phyloP scores from a whole-genome alignment of 306 rosid species.

The Casuarina cunninghamiana region DNA sequence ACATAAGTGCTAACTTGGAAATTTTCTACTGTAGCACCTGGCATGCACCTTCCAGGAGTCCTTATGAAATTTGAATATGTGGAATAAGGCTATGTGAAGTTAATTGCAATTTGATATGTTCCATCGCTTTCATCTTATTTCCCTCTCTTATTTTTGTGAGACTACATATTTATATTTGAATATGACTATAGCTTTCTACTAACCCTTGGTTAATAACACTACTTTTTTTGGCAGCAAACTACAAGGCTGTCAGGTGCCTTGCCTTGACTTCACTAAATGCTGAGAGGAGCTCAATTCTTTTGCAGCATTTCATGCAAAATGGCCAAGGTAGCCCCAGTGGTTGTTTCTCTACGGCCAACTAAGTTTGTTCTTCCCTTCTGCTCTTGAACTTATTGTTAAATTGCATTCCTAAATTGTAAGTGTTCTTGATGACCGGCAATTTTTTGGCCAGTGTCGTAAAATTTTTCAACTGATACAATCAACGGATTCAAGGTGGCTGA shows the following conservation, averaged over 20 bases:
- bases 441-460: neutral
- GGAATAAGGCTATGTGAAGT: neutral
- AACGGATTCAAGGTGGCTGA: neutral
- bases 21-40: neutral
- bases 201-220: neutral
- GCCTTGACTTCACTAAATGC: conserved; percentile 78
- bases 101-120: conserved; percentile 4
- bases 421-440: neutral
- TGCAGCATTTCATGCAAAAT: conserved; percentile 65
- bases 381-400: neutral
- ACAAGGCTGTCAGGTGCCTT: conserved; percentile 84
- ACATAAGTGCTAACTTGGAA: neutral
- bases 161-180: conserved; percentile 2
- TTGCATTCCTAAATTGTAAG: neutral
- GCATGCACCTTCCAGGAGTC: neutral
- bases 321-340: conserved; percentile 61
- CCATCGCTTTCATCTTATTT: neutral
- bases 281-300: conserved; percentile 71
- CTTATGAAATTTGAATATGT: neutral
- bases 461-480: neutral
- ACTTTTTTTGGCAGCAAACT: conserved; percentile 62
- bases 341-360: neutral
- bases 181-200: conserved; percentile 3
- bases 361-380: neutral
- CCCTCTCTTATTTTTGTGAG: neutral